Evolutionary conservation across 208 protist species (phyloP), one percentile per base, ranked within the genome.

Genomic region (Crithidia brevicula): DNA sequence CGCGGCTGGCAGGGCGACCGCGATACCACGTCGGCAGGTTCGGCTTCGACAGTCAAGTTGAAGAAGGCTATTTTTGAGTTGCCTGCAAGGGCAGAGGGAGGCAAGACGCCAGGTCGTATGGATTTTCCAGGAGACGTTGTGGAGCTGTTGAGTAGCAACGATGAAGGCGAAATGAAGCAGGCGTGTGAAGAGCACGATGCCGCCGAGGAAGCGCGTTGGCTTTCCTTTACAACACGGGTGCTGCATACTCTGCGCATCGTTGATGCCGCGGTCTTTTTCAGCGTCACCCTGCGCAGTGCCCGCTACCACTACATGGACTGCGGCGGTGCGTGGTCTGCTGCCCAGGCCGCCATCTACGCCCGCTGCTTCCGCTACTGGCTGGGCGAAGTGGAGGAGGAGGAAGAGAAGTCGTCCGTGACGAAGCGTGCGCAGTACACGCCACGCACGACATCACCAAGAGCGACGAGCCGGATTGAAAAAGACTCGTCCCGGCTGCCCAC

Each of bases 341-440:
- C 54, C 7, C 70, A 75, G 47, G 53, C 70, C 1, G 47, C 20
- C 15, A 42, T 75, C 11, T 75, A 75, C 54, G 70, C 70, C 6
- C 25, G 45, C 23, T 50, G 54, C 46, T 75, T 65, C 22, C 46
- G 53, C n/a, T 49, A 47, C 45, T 75, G 60, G 52, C 27, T 75
- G 5, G 18, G 38, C 15, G 61, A 75, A n/a, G 70, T 58, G 11
- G 50, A 54, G 16, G 31, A 33, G 36, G 36, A 36, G 10, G 22
- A 7, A 46, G 54, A 4, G 13, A 11, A 31, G 22, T n/a, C n/a
- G n/a, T n/a, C n/a, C n/a, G n/a, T n/a, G n/a, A n/a, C n/a, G n/a
- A n/a, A n/a, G n/a, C n/a, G n/a, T n/a, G n/a, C n/a, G n/a, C n/a
- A n/a, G n/a, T n/a, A n/a, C n/a, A n/a, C n/a, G n/a, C n/a, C n/a